Percentiles rank a stretch among this genome's conserved stretches.
phyloP scores from a whole-genome alignment of 2,329 filamentous ascomycete genomes.

The Trichoderma atroviride region DNA sequence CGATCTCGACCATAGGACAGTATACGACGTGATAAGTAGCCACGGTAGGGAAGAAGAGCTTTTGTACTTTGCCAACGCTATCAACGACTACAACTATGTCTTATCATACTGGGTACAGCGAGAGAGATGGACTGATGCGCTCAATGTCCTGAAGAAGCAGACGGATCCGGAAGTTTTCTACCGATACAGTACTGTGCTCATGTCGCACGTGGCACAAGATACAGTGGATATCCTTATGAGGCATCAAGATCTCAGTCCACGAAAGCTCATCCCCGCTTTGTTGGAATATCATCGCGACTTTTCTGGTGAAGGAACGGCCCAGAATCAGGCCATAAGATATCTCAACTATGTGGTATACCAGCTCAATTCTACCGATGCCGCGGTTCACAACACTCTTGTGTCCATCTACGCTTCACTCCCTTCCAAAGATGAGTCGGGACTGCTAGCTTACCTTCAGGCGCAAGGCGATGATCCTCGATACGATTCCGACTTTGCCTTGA shows the following conservation, averaged over 20 bases:
- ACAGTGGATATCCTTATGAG: slow-evolving; percentile 96
- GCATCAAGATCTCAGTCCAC: slow-evolving; percentile 79
- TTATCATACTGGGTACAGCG: slow-evolving; percentile 96
- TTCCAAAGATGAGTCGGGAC: slow-evolving; percentile 78
- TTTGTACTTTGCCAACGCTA: slow-evolving; percentile 82
- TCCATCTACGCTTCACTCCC: slow-evolving; percentile 91
- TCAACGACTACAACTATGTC: slow-evolving; percentile 93
- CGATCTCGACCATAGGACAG: slow-evolving; percentile 87
- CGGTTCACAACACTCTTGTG: slow-evolving; percentile 94
- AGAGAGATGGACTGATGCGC: slow-evolving; percentile 85
- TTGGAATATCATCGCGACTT: slow-evolving; percentile 88
- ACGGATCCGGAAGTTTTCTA: slow-evolving; percentile 93
- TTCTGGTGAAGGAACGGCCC: slow-evolving; percentile 61
- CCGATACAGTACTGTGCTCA: slow-evolving; percentile 93
- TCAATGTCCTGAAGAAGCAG: slow-evolving; percentile 89
- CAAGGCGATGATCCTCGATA: slow-evolving; percentile 86
- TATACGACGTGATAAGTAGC: slow-evolving; percentile 93
- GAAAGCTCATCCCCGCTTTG: slow-evolving; percentile 88
- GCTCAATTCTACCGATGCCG: slow-evolving; percentile 76
- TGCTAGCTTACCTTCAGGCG: slow-evolving; percentile 86
- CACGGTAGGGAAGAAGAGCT: slow-evolving; percentile 93
- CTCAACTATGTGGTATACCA: slow-evolving; percentile 91
- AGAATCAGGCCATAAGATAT: slow-evolving; percentile 93
- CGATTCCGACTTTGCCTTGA: slow-evolving; percentile 93
- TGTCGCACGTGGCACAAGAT: slow-evolving; percentile 82